Base-by-base conservation (phyloP, 2,329 filamentous ascomycete species). In the Akanthomyces muscarius region DNA sequence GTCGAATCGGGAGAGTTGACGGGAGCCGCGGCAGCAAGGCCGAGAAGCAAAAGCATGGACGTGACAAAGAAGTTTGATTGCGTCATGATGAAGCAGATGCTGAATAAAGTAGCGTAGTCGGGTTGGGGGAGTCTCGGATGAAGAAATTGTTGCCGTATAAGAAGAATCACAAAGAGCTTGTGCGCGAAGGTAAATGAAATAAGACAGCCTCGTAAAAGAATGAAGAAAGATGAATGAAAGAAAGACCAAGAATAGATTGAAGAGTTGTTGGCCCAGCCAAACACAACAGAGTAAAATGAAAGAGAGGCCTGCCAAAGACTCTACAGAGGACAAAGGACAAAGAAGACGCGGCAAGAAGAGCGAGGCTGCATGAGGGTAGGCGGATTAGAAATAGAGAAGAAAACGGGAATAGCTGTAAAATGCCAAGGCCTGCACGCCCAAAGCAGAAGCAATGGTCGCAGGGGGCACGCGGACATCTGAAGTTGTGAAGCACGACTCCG, bases 1-100 rank as follows among this genome's bases (percentile, higher is more conserved):
- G 69, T 67, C 65, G 64, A 67, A 14, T 61, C 63, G 33, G 63
- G 62, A 18, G 65, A 47, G 54, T 65, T 63, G 47, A 66, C 53
- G 23, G 74, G 73, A 33, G 68, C 66, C 23, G 70, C 70, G 23
- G 67, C 67, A 52, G 69, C 71, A 30, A 74, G 65, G 52, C 63
- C 63, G 41, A 58, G 41, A 8, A 64, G 45, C 16, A 61, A 18
- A 7, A 61, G 28, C 13, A 64, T 13, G n/a, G 45, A 61, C 10
- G 57, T 25, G 33, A 61, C 13, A 4, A 57, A 5, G 21, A 44
- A 38, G 23, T 60, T 23, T 50, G 61, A 16, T n/a, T 44, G 58
- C 11, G 62, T 21, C 62, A 64, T 64, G 48, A 13, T 52, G 57
- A 53, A 54, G 25, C 53, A 18, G 16, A n/a, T 25, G 14, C 16